These are phyloP conservation scores for Ammopiptanthus mongolicus DNA, from an alignment of 306 rosid species.

Conservation along the genomic window DNA sequence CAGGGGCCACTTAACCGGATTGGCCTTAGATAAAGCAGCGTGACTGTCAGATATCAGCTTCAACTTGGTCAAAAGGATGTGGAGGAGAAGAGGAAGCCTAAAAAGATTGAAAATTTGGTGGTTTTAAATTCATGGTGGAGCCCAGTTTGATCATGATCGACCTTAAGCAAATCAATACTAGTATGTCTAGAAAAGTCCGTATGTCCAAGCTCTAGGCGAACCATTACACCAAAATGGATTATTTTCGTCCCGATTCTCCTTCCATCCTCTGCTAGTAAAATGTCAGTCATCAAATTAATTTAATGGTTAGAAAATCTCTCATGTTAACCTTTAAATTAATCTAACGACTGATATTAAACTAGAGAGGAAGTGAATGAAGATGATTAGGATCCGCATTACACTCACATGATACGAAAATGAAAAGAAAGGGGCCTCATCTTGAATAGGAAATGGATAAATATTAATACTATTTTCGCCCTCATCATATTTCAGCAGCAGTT, in stretches of 20 bases:
- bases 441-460: not conserved
- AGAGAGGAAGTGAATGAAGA: too few species aligned
- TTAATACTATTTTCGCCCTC: not conserved
- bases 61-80: constrained; percentile 58
- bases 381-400: too few species aligned
- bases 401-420: not conserved
- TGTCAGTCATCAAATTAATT: too few species aligned
- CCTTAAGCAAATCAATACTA: constrained; percentile 17
- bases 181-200: constrained; percentile 9
- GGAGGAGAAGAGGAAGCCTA: constrained; percentile 1
- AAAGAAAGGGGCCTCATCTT: constrained; percentile 18
- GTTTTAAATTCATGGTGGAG: constrained; percentile 32
- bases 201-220: constrained; percentile 23
- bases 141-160: constrained; percentile 38
- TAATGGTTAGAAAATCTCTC: too few species aligned
- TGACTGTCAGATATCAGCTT: constrained; percentile 38
- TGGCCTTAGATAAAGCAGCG: constrained; percentile 37
- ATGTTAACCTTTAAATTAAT: too few species aligned
- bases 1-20: constrained; percentile 29
- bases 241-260: too few species aligned
- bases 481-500: not conserved
- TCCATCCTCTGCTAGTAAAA: too few species aligned
- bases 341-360: too few species aligned
- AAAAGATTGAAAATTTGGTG: constrained; percentile 25
- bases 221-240: too few species aligned